Evolutionary conservation across 1,284 basidiomycete species (phyloP).

Genomic region (Ceratobasidium sp.): DNA sequence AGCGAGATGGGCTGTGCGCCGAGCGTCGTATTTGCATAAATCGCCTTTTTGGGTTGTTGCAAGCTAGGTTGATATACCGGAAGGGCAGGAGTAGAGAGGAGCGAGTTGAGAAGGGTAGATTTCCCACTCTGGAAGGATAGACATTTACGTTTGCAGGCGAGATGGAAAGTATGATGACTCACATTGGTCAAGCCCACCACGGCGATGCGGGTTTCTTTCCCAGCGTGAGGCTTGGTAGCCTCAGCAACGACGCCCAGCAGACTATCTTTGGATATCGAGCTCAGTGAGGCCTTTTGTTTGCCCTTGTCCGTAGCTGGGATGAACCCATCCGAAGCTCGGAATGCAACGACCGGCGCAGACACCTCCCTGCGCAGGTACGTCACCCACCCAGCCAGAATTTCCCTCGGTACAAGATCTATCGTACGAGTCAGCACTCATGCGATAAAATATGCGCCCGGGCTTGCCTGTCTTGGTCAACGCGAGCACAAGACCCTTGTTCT

Average conservation of each 20-base stretch:
- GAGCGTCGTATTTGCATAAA: slow-evolving; percentile 75
- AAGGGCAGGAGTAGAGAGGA: slow-evolving; percentile 65
- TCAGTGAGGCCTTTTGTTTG: slow-evolving; percentile 60
- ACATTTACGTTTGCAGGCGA: neutral
- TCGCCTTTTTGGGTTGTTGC: slow-evolving; percentile 57
- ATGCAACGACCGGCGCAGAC: slow-evolving; percentile 75
- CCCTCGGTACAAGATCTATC: slow-evolving; percentile 84
- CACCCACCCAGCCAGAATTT: slow-evolving; percentile 83
- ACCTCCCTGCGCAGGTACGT: slow-evolving; percentile 65
- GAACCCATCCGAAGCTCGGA: slow-evolving; percentile 80
- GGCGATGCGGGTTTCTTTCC: slow-evolving; percentile 65
- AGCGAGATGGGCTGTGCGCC: slow-evolving; percentile 69
- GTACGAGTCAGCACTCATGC: slow-evolving; percentile 24
- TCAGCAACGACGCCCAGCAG: slow-evolving; percentile 58
- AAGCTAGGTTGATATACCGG: slow-evolving; percentile 70
- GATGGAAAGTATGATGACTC: slow-evolving; percentile 51
- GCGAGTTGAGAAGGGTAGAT: slow-evolving; percentile 82
- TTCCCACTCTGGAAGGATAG: slow-evolving; percentile 71
- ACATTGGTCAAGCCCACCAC: slow-evolving; percentile 82
- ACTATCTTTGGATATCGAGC: slow-evolving; percentile 57
- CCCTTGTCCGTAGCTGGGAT: slow-evolving; percentile 55
- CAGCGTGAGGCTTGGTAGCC: slow-evolving; percentile 61
- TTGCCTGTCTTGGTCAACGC: slow-evolving; percentile 89
- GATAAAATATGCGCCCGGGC: slow-evolving; percentile 52
- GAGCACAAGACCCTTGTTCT: slow-evolving; percentile 68